Evolutionary conservation across 805 yeast genomes (phyloP), one percentile per base, ranked within the genome.

Genomic region (Yamadazyma insecticola): DNA sequence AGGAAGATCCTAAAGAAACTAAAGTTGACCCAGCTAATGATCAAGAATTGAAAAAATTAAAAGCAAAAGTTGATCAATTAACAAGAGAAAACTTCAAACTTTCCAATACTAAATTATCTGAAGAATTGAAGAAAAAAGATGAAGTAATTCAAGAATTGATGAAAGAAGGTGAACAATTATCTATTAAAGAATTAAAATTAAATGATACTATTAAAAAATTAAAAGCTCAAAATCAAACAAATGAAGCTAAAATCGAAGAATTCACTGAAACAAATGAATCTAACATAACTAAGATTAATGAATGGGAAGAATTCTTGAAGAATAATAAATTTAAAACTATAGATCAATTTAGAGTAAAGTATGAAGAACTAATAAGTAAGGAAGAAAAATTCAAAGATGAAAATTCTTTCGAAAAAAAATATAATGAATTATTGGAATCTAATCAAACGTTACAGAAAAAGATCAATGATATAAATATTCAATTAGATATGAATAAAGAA

Each of bases 121-220:
- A 12, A 27, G 40, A 55, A 33, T 53, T 54, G 28, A 57, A 40
- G 46, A 74, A 55, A 44, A 80, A 63, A 61, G 85, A 88, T 30
- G 70, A 63, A 9, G 72, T 76, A 18, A 76, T 89, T 16, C 70
- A 73, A 12, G 78, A 80, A 35, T 58, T 89, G 17, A 50, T 83
- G 48, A 76, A 72, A 33, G 96, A 88, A 54, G 95, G 95, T 4
- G 79, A 81, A 40, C 74, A 71, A 15, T 56, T 87, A 22, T 76
- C 92, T 0, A 69, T 70, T 36, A 78, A 75, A 38, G 97, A 90
- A 45, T 66, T 86, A 16, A 75, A 73, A 42, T 67, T 78, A 31
- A 77, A 74, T 43, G 84, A 77, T 24, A 65, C 78, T 0, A 75
- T 89, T 29, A 83, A 83, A 39, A 67, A 70, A 40, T 55, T 88